Evolutionary conservation across 179 eudicot genomes (phyloP).

Genomic region (Monotropa hypopitys): DNA sequence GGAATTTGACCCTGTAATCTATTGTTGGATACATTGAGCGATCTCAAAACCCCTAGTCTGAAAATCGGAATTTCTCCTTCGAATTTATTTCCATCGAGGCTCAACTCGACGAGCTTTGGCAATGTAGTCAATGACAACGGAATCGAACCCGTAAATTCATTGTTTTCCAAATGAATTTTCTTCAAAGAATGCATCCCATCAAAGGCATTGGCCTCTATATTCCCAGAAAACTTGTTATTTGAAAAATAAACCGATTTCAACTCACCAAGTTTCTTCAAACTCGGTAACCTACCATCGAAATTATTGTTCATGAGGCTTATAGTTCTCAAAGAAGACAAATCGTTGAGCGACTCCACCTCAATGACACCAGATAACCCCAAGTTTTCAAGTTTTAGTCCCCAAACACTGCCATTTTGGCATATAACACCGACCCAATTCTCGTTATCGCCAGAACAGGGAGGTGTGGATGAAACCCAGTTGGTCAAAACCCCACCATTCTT

Average conservation of each 20-base stretch:
- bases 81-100: conserved; percentile 48
- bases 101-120: conserved; percentile 43
- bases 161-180: conserved; percentile 37
- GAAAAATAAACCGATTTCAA: conserved; percentile 36
- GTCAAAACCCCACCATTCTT: conserved; percentile 18
- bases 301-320: conserved; percentile 34
- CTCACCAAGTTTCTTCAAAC: conserved; percentile 13
- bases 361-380: conserved; percentile 33
- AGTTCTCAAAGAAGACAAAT: conserved; percentile 24
- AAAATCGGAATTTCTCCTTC: conserved; percentile 52
- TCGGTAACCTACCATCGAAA: conserved; percentile 28
- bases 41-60: conserved; percentile 18
- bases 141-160: conserved; percentile 38
- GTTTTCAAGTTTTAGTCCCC: conserved; percentile 40
- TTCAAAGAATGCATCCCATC: conserved; percentile 36
- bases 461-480: conserved; percentile 26
- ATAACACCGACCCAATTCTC: conserved; percentile 40
- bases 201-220: conserved; percentile 33
- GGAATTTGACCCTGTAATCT: conserved; percentile 39
- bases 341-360: conserved; percentile 22
- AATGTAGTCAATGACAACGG: conserved; percentile 36
- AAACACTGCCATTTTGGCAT: conserved; percentile 29
- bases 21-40: conserved; percentile 36
- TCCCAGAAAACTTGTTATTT: conserved; percentile 48
- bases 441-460: conserved; percentile 31